phyloP scores from a whole-genome alignment of 768 basidiomycete species.

The Russula earlei region DNA sequence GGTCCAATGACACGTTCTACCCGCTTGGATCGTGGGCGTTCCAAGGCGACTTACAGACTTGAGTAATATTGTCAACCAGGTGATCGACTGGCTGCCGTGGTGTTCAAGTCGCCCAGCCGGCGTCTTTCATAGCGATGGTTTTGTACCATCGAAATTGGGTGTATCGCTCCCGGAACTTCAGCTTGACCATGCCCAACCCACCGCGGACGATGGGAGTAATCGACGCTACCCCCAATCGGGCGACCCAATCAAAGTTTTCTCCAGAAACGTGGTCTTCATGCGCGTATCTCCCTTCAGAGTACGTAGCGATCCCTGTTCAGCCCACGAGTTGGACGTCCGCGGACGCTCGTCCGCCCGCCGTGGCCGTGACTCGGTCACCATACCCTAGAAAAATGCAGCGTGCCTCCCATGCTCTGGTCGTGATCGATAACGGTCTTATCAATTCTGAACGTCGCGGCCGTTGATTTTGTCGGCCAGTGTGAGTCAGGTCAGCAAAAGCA shows the following conservation, averaged over 20 bases:
- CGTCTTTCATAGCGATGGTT: background rate
- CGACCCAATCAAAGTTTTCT: background rate
- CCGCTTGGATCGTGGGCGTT: background rate
- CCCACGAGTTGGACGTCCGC: background rate
- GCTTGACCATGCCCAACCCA: too few species aligned
- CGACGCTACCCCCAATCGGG: background rate
- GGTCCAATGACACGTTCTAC: background rate
- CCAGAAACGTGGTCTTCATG: background rate
- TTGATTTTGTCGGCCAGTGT: too few species aligned
- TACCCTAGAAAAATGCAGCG: background rate
- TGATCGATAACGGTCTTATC: too few species aligned
- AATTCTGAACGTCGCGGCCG: too few species aligned
- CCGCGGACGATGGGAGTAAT: background rate
- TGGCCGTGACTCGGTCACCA: background rate
- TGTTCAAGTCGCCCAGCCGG: background rate
- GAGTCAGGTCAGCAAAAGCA: too few species aligned
- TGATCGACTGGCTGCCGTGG: background rate
- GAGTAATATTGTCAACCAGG: background rate
- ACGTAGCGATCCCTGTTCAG: background rate
- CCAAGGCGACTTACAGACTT: background rate
- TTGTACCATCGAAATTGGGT: background rate
- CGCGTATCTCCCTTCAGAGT: too few species aligned
- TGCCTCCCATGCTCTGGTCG: background rate
- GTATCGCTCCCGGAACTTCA: background rate
- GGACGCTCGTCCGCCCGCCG: too few species aligned